These are phyloP conservation scores for Chytriomyces sp. DNA, from an alignment of 192 early-diverging fungal species.

Conservation along the genomic window DNA sequence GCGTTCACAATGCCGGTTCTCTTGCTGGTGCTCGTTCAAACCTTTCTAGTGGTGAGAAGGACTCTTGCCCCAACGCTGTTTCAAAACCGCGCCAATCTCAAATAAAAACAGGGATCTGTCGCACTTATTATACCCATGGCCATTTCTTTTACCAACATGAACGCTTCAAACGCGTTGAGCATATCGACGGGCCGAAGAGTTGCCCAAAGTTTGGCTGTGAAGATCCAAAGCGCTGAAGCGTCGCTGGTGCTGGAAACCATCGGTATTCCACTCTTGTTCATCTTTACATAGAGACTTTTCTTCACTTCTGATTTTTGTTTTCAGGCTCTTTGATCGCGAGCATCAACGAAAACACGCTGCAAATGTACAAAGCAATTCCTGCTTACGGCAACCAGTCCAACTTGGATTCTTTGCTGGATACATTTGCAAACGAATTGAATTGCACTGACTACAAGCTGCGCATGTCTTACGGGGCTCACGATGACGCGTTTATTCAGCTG, in stretches of 20 bases:
- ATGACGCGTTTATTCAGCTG: neutral
- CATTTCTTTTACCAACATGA: neutral
- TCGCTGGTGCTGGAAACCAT: neutral
- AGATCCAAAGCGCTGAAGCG: neutral
- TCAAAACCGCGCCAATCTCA: neutral
- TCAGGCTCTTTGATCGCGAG: neutral
- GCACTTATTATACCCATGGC: neutral
- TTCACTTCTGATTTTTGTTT: too few relatives aligned
- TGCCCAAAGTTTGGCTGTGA: neutral
- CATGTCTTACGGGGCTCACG: conserved; percentile 4
- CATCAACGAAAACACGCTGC: neutral
- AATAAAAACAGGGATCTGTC: neutral
- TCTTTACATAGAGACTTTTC: too few relatives aligned
- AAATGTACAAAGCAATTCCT: neutral
- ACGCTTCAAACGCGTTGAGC: neutral
- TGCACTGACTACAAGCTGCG: neutral
- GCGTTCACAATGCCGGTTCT: neutral
- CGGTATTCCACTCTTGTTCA: neutral
- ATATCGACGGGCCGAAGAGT: neutral
- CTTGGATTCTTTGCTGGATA: neutral
- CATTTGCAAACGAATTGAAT: neutral
- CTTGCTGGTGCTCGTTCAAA: neutral
- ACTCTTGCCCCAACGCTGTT: neutral
- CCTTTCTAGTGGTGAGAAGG: neutral
- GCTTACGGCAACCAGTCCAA: neutral